Percentiles rank a stretch among this genome's conserved stretches.
Conservation (phyloP, 331 rosid species). For the Phaseolus coccineus region DNA sequence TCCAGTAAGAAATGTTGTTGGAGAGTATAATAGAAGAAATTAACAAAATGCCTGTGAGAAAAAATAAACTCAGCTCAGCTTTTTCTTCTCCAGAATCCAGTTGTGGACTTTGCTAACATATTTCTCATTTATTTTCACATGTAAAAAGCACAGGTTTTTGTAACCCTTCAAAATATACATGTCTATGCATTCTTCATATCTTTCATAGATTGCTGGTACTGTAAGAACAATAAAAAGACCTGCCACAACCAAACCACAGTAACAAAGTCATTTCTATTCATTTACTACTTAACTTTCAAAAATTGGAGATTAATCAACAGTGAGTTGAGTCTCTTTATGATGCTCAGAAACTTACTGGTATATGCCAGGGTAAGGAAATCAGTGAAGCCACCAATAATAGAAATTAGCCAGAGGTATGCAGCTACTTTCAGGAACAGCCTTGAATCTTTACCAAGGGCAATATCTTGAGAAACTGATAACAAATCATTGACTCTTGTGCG, state of each 20-base stretch:
- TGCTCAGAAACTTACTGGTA: slow-evolving; percentile 62
- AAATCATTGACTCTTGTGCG: slow-evolving; percentile 62
- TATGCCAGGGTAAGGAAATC: slow-evolving; percentile 85
- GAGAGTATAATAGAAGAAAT: not conserved
- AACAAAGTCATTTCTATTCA: slow-evolving; percentile 2
- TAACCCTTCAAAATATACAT: slow-evolving; percentile 59
- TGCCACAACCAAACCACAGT: slow-evolving; percentile 52
- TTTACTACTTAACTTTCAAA: slow-evolving; percentile 25
- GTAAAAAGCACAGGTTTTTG: slow-evolving; percentile 62
- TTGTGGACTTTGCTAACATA: slow-evolving; percentile 55
- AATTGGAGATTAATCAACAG: not conserved
- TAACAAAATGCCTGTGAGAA: slow-evolving; percentile 31
- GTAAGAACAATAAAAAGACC: slow-evolving; percentile 83
- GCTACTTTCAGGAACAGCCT: slow-evolving; percentile 87
- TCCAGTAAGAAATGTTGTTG: slow-evolving; percentile 28
- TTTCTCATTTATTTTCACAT: slow-evolving; percentile 64
- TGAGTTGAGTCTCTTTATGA: not conserved
- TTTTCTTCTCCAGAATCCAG: slow-evolving; percentile 76
- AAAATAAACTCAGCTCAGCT: slow-evolving; percentile 63
- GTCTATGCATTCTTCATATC: slow-evolving; percentile 76
- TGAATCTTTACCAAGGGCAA: slow-evolving; percentile 82
- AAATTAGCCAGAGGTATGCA: slow-evolving; percentile 66
- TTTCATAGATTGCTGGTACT: slow-evolving; percentile 83
- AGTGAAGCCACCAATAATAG: slow-evolving; percentile 79
- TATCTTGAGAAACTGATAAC: slow-evolving; percentile 74